These are phyloP conservation scores for Penicillium verhagenii DNA, from an alignment of 495 filamentous ascomycete species.

Conservation along the genomic window DNA sequence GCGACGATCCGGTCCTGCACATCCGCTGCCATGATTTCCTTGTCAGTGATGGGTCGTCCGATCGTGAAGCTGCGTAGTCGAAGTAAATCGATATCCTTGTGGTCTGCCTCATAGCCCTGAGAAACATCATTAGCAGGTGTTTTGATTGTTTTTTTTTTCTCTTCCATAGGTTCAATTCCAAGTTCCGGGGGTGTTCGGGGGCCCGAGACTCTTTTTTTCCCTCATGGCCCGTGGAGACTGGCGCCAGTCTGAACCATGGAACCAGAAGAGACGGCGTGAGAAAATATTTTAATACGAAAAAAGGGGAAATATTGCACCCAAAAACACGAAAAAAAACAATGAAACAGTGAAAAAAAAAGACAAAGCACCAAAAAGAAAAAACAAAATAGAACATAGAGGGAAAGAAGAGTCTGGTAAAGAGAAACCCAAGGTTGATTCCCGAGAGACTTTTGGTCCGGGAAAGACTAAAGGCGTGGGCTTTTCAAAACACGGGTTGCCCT, in stretches of 20 bases:
- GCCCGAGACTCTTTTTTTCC: background rate
- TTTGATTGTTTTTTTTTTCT: conserved; percentile 13
- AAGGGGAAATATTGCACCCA: background rate
- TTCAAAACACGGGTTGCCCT: conserved; percentile 19
- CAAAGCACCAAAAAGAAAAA: background rate
- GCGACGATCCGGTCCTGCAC: conserved; percentile 54
- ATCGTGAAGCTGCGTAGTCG: conserved; percentile 76
- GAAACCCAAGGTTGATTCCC: background rate
- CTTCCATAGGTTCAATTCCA: conserved; percentile 1
- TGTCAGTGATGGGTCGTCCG: conserved; percentile 60
- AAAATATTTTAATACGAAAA: background rate
- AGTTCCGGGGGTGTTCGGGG: background rate
- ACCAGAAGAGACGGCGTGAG: conserved; percentile 38
- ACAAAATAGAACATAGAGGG: background rate
- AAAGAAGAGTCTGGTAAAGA: no score
- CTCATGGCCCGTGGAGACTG: conserved; percentile 18
- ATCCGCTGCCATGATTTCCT: conserved; percentile 47
- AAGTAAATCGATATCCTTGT: conserved; percentile 72
- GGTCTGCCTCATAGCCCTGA: conserved; percentile 71
- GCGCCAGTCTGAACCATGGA: conserved; percentile 42
- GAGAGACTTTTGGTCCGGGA: background rate
- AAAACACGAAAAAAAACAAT: background rate
- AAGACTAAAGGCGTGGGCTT: no score
- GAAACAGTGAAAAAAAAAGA: background rate
- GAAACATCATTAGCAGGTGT: conserved; percentile 19